Evolutionary conservation across 805 yeast genomes (phyloP), one percentile per base, ranked within the genome.

Genomic region (Spathaspora boniae): DNA sequence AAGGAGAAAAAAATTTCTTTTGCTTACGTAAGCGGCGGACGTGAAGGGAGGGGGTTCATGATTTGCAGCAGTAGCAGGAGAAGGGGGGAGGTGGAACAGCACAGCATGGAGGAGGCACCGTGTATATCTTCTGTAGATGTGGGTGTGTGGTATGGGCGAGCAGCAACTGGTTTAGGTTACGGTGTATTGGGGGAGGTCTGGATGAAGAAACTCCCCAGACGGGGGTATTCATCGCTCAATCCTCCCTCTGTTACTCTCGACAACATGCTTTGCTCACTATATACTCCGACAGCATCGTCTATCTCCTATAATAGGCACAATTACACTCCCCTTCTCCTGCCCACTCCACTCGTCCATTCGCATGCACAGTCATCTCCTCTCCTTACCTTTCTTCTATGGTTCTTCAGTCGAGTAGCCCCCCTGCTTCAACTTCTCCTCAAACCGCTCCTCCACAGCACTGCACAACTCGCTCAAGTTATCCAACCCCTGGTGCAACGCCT

Each of bases 401-500:
- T 75, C 80, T 35, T 61, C 71, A 8, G 70, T 69, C 17, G 67
- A 48, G 47, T 62, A 80, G 31, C 70, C 69, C 23, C 77, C 76
- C 31, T 76, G 38, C 25, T 75, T 74, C 38, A 86, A 78, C 51
- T 76, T 74, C 47, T 78, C 84, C 16, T 80, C 70, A 63, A 86
- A 91, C 39, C 74, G 79, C 42, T 76, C 81, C 59, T 91, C 97
- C 29, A 93, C 80, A 43, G 78, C 86, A 31, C 80, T 74, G 62
- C 98, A 93, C 54, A 89, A 59, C 45, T 82, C 89, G 42, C 80
- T 71, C 47, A 93, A 72, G 55, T 89, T 94, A 43, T 84, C 85
- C 42, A 93, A 72, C 16, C 98, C 98, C 59, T 87, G 86, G 51
- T 86, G 89, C 28, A 93, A 71, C 1, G 96, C 98, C 58, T 91